Evolutionary conservation across 305 asterid genomes (phyloP), one percentile per base, ranked within the genome.

Genomic region (Petunia hybrid): DNA sequence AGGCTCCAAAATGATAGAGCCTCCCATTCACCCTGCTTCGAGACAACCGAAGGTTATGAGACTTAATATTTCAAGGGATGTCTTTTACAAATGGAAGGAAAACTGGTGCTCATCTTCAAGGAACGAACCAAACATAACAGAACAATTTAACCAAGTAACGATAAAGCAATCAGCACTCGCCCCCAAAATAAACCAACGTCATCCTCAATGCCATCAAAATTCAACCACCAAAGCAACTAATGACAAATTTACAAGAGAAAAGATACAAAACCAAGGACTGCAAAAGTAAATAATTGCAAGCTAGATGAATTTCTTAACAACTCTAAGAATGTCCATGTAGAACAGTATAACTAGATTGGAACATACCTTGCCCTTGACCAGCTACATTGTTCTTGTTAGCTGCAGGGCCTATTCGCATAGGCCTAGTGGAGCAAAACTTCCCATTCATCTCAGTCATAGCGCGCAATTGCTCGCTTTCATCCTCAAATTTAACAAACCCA

Each of bases 1-100:
- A 90, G 97, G 95, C 94, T 94, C 94, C 81, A 89, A 91, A 84
- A 93, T 89, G 92, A 89, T 83, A 86, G 96, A 92, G 95, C 96
- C 98, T 89, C 95, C 94, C 76, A 88, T 89, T 73, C 88, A 88
- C 94, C 98, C 98, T 93, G 98, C 94, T 94, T 94, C 89, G 94
- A 92, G 92, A 93, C 96, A 86, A 86, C 82, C 84, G 86, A 16
- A 86, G 67, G 74, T 81, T 84, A 92, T 91, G 90, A 92, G 95
- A 84, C 89, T 89, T 87, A 82, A 88, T 76, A 75, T 55, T 85
- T 88, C 81, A 89, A 64, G 80, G 86, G 83, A 85, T 80, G 40
- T 81, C 77, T 80, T 79, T 81, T 89, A 82, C n/a, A 53, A 80
- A 86, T 77, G 85, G 92, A 89, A 88, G 87, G 91, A 85, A 91